Evolutionary conservation across 495 filamentous ascomycete genomes (phyloP).

Genomic region (Pseudomonodictys pantanalensis): DNA sequence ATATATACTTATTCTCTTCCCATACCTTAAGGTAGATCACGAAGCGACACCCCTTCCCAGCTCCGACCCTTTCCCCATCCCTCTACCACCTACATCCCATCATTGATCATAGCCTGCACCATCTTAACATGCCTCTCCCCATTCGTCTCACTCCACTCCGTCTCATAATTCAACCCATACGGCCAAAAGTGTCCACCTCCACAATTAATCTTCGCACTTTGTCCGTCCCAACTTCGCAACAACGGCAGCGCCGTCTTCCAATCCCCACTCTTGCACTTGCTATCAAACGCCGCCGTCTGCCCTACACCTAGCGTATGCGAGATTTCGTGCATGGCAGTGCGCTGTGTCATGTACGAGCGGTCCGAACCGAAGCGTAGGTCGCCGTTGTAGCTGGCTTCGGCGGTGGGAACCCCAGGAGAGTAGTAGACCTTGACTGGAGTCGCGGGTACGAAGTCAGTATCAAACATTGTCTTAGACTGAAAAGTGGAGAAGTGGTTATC

Average conservation of each 20-base stretch:
- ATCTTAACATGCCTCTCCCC: conserved; percentile 34
- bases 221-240: conserved; percentile 15
- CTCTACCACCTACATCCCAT: conserved; percentile 12
- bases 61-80: background rate
- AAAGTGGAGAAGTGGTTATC: too few relatives aligned
- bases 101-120: conserved; percentile 22
- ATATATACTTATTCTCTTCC: too few relatives aligned
- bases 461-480: too few relatives aligned
- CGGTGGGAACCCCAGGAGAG: conserved; percentile 20
- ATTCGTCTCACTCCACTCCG: conserved; percentile 27
- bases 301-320: conserved; percentile 20
- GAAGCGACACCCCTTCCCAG: too few relatives aligned
- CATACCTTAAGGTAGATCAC: too few relatives aligned
- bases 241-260: conserved; percentile 23
- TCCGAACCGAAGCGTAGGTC: conserved; percentile 22
- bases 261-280: conserved; percentile 12
- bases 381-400: conserved; percentile 25
- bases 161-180: conserved; percentile 30
- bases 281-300: conserved; percentile 22
- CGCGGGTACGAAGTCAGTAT: too few relatives aligned
- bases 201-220: conserved; percentile 23
- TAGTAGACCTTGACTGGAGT: conserved; percentile 17
- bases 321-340: conserved; percentile 27
- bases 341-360: conserved; percentile 23
- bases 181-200: conserved; percentile 26